These are phyloP conservation scores for Psophocarpus tetragonolobus DNA, from an alignment of 306 rosid species.

Conservation along the genomic window DNA sequence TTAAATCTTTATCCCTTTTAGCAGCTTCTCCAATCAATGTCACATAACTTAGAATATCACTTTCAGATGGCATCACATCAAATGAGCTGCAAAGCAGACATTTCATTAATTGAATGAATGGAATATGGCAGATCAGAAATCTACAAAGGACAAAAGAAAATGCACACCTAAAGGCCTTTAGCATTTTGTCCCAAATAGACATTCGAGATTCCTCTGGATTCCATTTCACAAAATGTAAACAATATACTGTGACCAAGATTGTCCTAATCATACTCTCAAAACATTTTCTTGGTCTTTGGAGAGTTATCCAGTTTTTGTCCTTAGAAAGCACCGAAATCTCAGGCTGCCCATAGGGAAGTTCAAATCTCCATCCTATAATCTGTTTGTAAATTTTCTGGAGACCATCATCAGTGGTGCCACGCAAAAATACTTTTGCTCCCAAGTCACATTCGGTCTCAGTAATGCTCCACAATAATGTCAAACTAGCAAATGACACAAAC, in stretches of 20 bases:
- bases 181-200: constrained; percentile 45
- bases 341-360: constrained; percentile 46
- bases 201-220: constrained; percentile 41
- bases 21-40: constrained; percentile 49
- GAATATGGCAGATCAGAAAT: background rate
- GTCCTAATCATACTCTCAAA: constrained; percentile 47
- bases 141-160: constrained; percentile 15
- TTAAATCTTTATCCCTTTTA: constrained; percentile 46
- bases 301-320: constrained; percentile 55
- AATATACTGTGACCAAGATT: constrained; percentile 51
- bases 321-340: constrained; percentile 54
- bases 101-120: constrained; percentile 16
- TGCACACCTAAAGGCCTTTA: constrained; percentile 43
- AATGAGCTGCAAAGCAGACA: constrained; percentile 47
- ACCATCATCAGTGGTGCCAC: constrained; percentile 45
- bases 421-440: constrained; percentile 38
- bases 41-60: constrained; percentile 45
- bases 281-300: constrained; percentile 55
- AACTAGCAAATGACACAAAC: constrained; percentile 43
- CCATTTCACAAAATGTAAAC: constrained; percentile 64
- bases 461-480: constrained; percentile 53
- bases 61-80: constrained; percentile 45
- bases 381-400: constrained; percentile 43
- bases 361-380: constrained; percentile 64
- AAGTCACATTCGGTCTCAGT: constrained; percentile 32